A percentile compares a stretch with the other conserved stretches of the same genome.
Evolutionary conservation across 371 early-diverging fungal species (phyloP).

Genomic region (Saksenaea oblongispora): DNA sequence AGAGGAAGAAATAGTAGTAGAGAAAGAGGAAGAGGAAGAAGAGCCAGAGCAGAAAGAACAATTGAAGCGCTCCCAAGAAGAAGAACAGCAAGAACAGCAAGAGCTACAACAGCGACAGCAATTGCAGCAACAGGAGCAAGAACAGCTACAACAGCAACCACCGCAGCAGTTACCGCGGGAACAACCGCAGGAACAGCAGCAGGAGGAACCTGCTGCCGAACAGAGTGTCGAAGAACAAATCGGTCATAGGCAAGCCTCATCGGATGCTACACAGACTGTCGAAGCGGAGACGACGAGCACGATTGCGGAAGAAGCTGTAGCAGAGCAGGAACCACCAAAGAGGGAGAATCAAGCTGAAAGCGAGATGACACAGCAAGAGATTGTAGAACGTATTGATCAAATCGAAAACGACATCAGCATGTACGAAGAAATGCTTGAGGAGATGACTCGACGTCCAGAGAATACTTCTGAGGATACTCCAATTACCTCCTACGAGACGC

Average conservation of each 20-base stretch:
- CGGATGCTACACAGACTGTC: too few relatives aligned
- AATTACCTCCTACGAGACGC: neutral
- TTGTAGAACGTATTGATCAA: constrained; percentile 52
- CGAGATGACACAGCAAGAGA: constrained; percentile 47
- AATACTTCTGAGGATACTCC: neutral
- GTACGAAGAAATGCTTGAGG: constrained; percentile 48
- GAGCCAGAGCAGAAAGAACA: neutral
- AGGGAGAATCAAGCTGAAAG: neutral
- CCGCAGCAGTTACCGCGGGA: constrained; percentile 1
- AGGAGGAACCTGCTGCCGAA: constrained; percentile 1
- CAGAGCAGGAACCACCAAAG: neutral
- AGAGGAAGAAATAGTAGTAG: too few relatives aligned
- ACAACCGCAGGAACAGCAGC: constrained; percentile 1
- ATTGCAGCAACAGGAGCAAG: neutral
- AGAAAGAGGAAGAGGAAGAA: neutral
- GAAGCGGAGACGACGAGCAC: too few relatives aligned
- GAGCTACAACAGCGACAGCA: neutral
- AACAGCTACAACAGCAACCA: neutral
- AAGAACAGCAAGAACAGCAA: neutral
- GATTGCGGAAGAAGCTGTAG: too few relatives aligned
- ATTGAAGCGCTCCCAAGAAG: too few relatives aligned
- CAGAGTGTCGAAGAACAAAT: neutral
- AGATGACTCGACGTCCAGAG: constrained; percentile 23
- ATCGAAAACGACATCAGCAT: constrained; percentile 51
- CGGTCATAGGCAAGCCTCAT: neutral